Base-by-base conservation (phyloP, 768 basidiomycete genomes). In the Leccinum variicolor region DNA sequence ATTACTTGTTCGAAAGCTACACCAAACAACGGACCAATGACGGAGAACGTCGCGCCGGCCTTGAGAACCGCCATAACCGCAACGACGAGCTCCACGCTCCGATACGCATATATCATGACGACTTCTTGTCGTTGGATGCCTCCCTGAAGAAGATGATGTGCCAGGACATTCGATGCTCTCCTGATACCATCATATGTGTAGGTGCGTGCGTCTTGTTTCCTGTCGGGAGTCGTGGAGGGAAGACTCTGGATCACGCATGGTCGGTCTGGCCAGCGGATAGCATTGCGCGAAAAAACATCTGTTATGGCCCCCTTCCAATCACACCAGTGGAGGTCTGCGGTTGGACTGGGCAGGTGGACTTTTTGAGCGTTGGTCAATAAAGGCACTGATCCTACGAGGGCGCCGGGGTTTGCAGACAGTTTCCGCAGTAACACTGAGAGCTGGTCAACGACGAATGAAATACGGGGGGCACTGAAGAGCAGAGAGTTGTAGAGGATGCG, bases 251-350 rank as follows among this genome's bases (percentile, higher is more conserved):
- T 77, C 33, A 99, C 90, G 65, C 96, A 98, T 5, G 89, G 77
- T n/a, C 87, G 78, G 29, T 92, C 87, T 0, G 96, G 95, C 73
- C 84, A 83, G 56, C 76, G 73, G 11, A 80, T 77, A 2, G 97
- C 97, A 74, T 99, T 98, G 36, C 77, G 75, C 10, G 93, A 90
- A 74, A 99, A 98, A 23, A 98, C 84, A 69, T 96, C 90, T 14
- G 96, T 93, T 68, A 99, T 98, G 7, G 96, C 92, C 31, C 96
- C 97, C 71, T 94, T 93, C 84, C 89, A 99, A 52, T 89, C 95
- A 73, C 93, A 96, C 96, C 97, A 99, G 65, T 97, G 84, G 34
- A 99, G 82, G 71, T 98, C 89, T 15, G 84, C 88, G 11, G 83
- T 85, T 3, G 96, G 94, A 67, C 90, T 81, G 1, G 97, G 97